A percentile compares a stretch with the other conserved stretches of the same genome.
phyloP scores from a whole-genome alignment of 2,329 filamentous ascomycete genomes.

The Grosmannia penicillata region DNA sequence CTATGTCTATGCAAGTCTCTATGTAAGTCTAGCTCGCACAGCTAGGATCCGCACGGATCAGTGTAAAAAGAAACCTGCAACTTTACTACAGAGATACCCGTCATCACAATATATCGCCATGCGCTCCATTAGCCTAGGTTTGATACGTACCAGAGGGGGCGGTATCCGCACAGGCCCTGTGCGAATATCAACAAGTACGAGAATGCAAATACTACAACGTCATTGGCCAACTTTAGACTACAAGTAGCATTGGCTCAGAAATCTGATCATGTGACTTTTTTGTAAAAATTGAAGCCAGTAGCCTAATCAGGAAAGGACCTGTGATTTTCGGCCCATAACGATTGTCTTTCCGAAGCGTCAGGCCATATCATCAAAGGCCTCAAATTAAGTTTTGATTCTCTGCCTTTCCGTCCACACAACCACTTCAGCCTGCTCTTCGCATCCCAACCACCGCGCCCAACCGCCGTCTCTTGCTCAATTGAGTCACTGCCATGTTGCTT shows the following conservation, averaged over 20 bases:
- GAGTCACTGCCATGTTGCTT: constrained; percentile 39
- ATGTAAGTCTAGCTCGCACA: no score
- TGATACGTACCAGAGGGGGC: no score
- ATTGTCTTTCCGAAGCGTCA: constrained; percentile 8
- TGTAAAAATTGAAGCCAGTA: background rate
- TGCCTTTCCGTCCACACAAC: constrained; percentile 1
- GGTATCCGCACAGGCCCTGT: no score
- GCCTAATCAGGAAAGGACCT: constrained; percentile 8
- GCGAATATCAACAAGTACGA: no score
- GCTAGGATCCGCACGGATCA: no score
- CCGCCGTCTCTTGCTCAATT: constrained; percentile 5
- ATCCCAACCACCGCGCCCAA: background rate
- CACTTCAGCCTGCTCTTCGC: no score
- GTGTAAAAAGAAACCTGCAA: no score
- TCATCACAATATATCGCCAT: no score
- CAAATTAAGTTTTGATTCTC: constrained; percentile 4
- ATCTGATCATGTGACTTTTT: constrained; percentile 2
- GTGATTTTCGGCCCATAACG: constrained; percentile 9
- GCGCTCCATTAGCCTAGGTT: no score
- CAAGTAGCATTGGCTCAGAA: constrained; percentile 5
- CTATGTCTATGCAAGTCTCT: background rate
- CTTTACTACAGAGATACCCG: no score
- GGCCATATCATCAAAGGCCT: constrained; percentile 12
- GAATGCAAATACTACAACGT: no score
- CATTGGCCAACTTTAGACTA: no score